Conservation (phyloP, 257 asterid genomes). For the Solanum chaucha region DNA sequence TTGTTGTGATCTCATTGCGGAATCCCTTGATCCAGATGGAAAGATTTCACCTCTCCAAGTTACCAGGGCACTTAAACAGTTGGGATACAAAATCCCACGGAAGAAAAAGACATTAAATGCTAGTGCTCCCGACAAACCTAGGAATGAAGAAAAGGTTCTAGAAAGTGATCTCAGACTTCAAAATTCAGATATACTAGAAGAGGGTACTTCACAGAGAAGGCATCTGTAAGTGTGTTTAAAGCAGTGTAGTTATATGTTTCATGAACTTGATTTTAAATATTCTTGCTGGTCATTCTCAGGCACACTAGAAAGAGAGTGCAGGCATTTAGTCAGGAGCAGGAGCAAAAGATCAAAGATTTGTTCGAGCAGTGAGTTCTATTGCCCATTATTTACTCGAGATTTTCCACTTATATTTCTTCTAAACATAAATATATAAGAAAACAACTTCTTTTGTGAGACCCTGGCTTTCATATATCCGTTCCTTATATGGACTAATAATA, state of each 20-base stretch:
- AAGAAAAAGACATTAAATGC: slow-evolving; percentile 29
- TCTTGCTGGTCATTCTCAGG: slow-evolving; percentile 29
- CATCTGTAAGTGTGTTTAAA: slow-evolving; percentile 48
- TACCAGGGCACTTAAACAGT: slow-evolving; percentile 41
- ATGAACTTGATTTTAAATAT: neutral
- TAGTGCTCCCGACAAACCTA: slow-evolving; percentile 12
- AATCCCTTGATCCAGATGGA: slow-evolving; percentile 52
- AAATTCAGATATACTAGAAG: slow-evolving; percentile 15
- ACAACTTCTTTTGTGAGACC: neutral
- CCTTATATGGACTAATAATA: neutral
- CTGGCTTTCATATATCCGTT: neutral
- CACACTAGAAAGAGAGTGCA: slow-evolving; percentile 64
- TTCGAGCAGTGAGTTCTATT: slow-evolving; percentile 69
- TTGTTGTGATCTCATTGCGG: slow-evolving; percentile 51
- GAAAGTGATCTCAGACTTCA: slow-evolving; percentile 14
- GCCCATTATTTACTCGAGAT: neutral
- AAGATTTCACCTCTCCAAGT: slow-evolving; percentile 39
- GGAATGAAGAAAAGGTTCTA: slow-evolving; percentile 13
- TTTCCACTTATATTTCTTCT: neutral
- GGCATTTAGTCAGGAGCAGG: slow-evolving; percentile 68
- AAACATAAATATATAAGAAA: slow-evolving; percentile 3
- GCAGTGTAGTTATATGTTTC: neutral
- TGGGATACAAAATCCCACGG: slow-evolving; percentile 41
- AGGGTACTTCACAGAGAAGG: slow-evolving; percentile 30
- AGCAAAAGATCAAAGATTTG: slow-evolving; percentile 66